Evolutionary conservation across 192 early-diverging fungal genomes (phyloP), one percentile per base, ranked within the genome.

Genomic region (Coemansia sp.): DNA sequence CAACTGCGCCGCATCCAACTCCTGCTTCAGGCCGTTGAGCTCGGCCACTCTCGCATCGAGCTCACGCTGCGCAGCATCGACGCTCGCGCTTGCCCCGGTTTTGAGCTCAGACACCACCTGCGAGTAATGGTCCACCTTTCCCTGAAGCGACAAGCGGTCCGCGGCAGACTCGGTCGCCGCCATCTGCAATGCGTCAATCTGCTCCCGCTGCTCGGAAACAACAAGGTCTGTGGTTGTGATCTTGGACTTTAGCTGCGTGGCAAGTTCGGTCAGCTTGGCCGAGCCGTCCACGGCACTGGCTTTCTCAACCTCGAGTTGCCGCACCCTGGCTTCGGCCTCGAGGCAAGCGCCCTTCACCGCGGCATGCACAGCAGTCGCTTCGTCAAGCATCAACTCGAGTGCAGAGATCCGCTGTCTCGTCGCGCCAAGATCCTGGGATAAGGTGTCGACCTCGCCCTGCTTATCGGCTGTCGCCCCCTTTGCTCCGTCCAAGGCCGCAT

Each of bases 241-340:
- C 19, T 76, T 61, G 3, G 46, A 37, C 27, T 44, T 60, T 27
- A 82, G 63, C 1, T 74, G 59, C 39, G 59, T 61, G 37, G 68
- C 74, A 17, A 63, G 14, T 1, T 63, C 62, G 8, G 66, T 74
- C 19, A 82, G 66, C 66, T 82, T 72, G 3, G 79, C 77, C 17
- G 71, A 60, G 10, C 72, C 68, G 27, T 73, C 79, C 68, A 75
- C 74, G n/a, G 77, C 44, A 44, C 74, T 69, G 6, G 74, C 79
- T 31, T 69, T 77, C 33, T 82, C 71, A 0, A 51, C 36, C 42
- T 74, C 79, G 16, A 77, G 63, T 39, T 82, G 62, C 44, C 62
- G 61, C 34, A 69, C 42, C 66, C 66, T 68, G 1, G 68, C 29
- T 14, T 31, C 13, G 29, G 51, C 51, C 51, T 31, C 51, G 29